A percentile compares a stretch with the other conserved stretches of the same genome.
Conservation (phyloP, 2,329 filamentous ascomycete species). For the Botrytis cinerea region DNA sequence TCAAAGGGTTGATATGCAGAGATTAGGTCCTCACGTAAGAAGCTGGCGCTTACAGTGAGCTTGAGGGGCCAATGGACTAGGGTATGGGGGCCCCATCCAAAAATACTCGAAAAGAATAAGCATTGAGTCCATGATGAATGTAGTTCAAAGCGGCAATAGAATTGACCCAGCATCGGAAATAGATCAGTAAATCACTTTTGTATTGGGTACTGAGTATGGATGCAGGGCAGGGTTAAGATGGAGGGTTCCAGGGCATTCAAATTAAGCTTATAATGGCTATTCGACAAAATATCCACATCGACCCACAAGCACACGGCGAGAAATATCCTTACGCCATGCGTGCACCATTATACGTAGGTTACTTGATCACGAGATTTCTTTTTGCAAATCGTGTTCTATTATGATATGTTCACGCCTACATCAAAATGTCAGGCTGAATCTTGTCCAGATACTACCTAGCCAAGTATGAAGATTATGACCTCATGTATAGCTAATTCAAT, state of each 20-base stretch:
- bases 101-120: neutral
- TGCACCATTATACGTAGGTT: neutral
- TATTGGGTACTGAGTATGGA: neutral
- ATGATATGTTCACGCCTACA: neutral
- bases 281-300: neutral
- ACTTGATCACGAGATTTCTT: neutral
- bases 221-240: neutral
- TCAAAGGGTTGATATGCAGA: neutral
- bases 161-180: neutral
- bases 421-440: neutral
- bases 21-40: neutral
- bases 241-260: neutral
- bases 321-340: neutral
- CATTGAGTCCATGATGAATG: no score
- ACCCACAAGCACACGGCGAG: neutral
- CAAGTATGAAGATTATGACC: neutral
- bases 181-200: neutral
- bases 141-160: neutral
- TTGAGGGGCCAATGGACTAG: neutral
- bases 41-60: slow-evolving; percentile 15
- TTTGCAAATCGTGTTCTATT: neutral
- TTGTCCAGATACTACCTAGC: no score
- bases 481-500: neutral
- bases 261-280: neutral
- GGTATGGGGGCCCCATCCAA: neutral